A percentile compares a stretch with the other conserved stretches of the same genome.
Evolutionary conservation across 1,284 basidiomycete species (phyloP).

Genomic region (Hemileia vastatrix): DNA sequence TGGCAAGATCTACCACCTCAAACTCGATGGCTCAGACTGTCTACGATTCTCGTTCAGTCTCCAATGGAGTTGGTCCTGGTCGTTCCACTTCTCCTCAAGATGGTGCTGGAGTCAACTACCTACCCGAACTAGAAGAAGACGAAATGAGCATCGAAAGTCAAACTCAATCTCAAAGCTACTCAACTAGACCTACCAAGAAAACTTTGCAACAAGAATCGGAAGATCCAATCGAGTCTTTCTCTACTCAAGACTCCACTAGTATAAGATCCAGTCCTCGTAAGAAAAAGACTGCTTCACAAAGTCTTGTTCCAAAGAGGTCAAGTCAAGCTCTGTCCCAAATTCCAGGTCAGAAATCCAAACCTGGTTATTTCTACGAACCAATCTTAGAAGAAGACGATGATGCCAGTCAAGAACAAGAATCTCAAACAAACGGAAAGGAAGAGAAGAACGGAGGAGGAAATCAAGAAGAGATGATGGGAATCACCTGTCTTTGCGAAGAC

Average conservation of each 20-base stretch:
- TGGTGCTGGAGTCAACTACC: background rate
- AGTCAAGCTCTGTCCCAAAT: background rate
- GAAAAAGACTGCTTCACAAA: background rate
- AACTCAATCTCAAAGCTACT: background rate
- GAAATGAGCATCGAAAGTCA: background rate
- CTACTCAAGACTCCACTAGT: background rate
- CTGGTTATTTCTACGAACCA: background rate
- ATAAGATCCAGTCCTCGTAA: background rate
- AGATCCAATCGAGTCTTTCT: background rate
- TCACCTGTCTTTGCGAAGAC: background rate
- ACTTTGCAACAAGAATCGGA: background rate
- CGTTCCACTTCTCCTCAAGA: background rate
- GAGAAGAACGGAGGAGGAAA: too few species aligned
- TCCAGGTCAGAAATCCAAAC: background rate
- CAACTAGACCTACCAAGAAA: background rate
- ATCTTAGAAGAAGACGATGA: background rate
- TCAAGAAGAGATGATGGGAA: background rate
- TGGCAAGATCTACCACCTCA: background rate
- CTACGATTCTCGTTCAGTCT: background rate
- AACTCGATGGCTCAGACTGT: background rate
- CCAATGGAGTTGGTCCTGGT: background rate
- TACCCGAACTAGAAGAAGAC: background rate
- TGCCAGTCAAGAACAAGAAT: background rate
- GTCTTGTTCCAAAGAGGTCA: background rate
- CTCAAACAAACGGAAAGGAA: too few species aligned